phyloP scores from a whole-genome alignment of 176 grass and related monocot genomes.

The Eragrostis nindensis region DNA sequence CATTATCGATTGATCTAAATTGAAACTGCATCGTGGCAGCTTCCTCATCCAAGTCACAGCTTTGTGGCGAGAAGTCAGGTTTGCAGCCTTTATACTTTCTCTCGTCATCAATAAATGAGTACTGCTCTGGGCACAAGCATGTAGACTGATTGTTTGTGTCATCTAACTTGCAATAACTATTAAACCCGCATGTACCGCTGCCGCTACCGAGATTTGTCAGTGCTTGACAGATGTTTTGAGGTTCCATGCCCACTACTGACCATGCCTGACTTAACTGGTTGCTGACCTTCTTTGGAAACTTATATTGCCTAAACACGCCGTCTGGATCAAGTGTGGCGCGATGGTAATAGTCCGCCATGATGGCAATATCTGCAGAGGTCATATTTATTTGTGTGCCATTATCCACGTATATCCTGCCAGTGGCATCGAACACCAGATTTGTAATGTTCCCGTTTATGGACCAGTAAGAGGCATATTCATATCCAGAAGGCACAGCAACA shows the following conservation, averaged over 20 bases:
- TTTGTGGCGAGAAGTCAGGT: constrained; percentile 48
- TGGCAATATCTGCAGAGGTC: neutral
- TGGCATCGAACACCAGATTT: constrained; percentile 42
- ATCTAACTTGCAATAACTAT: constrained; percentile 46
- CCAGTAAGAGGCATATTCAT: constrained; percentile 47
- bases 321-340: constrained; percentile 61
- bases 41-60: constrained; percentile 45
- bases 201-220: constrained; percentile 14
- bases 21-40: constrained; percentile 1
- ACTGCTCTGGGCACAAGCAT: constrained; percentile 42
- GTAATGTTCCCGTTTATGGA: constrained; percentile 18
- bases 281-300: constrained; percentile 44
- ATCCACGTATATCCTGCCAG: constrained; percentile 47
- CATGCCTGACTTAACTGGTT: constrained; percentile 7
- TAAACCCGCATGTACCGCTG: constrained; percentile 53
- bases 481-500: constrained; percentile 8
- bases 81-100: constrained; percentile 58
- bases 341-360: constrained; percentile 40
- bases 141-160: neutral
- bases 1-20: neutral
- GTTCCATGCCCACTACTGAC: constrained; percentile 13
- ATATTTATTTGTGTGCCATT: neutral
- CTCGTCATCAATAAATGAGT: constrained; percentile 52
- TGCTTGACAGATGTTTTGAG: constrained; percentile 36
- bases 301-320: constrained; percentile 60